Base-by-base conservation (phyloP, 2,329 filamentous ascomycete species). In the Fusarium multiceps region DNA sequence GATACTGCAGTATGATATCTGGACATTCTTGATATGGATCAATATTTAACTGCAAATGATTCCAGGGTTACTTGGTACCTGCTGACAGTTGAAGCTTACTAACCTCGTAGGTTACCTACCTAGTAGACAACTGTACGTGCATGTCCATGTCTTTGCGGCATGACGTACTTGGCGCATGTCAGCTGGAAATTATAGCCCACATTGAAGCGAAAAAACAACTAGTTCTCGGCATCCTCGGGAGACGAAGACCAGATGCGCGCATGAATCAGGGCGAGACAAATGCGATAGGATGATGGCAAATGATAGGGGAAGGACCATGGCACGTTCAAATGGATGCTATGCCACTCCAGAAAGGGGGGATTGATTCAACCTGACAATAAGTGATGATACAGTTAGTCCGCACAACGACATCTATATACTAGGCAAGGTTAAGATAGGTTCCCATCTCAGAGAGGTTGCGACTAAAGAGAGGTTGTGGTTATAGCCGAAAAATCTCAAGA, bases 81-180 rank as follows among this genome's bases (percentile, higher is more conserved):
- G 61, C 40, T 48, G 48, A 34, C 25, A n/a, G 41, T 47, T 53
- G 14, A 41, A 64, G 34, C 3, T 37, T 37, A 37, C 34, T 12
- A 37, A 37, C 32, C 32, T 34, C 9, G 32, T 34, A 40, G 9
- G n/a, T 28, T 28, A 28, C 28, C 12, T 28, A 28, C 28, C 12
- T 28, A 13, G 28, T 14, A 30, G 27, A 30, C 12, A 11, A 25
- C 23, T 25, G 23, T 25, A 28, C 21, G 27, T 23, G 32, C 34
- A 37, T 37, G 34, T 37, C 18, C 32, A 37, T 37, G 58, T 32
- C 28, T 43, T 66, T 65, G 34, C 47, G 61, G 61, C 61, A 66
- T 66, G 63, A 66, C 63, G 63, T 66, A 60, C 37, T 48, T 60
- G 42, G 45, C 45, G 63, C 47, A 66, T 66, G 37, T 65, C 53